Evolutionary conservation across 257 asterid genomes (phyloP).

Genomic region (Thymus quinquecostatus): DNA sequence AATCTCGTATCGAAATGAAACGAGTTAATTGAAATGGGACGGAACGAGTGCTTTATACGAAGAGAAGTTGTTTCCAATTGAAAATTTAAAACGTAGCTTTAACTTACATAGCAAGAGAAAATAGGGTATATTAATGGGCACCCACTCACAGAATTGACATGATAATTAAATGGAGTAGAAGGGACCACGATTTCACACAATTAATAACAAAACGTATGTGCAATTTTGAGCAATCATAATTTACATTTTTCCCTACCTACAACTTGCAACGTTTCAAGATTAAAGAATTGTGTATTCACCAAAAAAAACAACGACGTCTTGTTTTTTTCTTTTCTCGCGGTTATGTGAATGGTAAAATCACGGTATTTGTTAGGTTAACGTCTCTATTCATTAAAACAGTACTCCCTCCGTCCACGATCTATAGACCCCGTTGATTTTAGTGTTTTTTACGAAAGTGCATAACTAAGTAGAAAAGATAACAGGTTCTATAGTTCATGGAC

Average conservation of each 20-base stretch:
- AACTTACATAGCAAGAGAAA: constrained; percentile 9
- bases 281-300: background rate
- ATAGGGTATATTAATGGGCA: background rate
- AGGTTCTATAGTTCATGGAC: too few species aligned
- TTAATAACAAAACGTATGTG: background rate
- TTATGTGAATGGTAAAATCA: too few species aligned
- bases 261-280: background rate
- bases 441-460: too few species aligned
- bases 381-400: too few species aligned
- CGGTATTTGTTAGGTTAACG: too few species aligned
- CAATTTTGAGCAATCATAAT: background rate
- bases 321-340: too few species aligned
- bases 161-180: background rate
- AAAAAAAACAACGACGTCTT: background rate
- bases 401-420: too few species aligned
- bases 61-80: background rate
- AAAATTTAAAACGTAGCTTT: background rate
- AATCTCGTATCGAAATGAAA: too few species aligned
- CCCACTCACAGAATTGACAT: background rate
- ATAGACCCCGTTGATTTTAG: too few species aligned
- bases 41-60: background rate
- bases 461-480: too few species aligned
- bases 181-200: background rate
- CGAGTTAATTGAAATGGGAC: too few species aligned
- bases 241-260: background rate